These are phyloP conservation scores for Tylopilus sp. DNA, from an alignment of 768 basidiomycete species.

Conservation along the genomic window DNA sequence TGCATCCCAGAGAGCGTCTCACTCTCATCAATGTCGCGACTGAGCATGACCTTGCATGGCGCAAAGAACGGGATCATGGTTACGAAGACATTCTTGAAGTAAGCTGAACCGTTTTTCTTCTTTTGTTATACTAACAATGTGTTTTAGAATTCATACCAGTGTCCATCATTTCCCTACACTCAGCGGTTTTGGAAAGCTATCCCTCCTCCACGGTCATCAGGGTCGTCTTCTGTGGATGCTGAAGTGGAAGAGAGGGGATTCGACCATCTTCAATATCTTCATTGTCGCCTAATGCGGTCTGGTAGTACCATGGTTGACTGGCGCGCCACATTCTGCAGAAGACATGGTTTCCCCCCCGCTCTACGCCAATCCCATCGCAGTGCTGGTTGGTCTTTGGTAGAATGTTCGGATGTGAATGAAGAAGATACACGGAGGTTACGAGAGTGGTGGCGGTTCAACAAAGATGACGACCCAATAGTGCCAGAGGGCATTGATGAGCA, in stretches of 20 bases:
- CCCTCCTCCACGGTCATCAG: slow-evolving; percentile 35
- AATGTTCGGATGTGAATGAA: slow-evolving; percentile 24
- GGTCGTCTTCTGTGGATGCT: slow-evolving; percentile 27
- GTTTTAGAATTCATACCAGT: slow-evolving; percentile 67
- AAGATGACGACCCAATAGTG: slow-evolving; percentile 54
- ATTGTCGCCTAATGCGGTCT: slow-evolving; percentile 78
- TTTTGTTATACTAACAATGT: slow-evolving; percentile 1
- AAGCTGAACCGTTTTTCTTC: slow-evolving; percentile 16
- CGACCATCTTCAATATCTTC: slow-evolving; percentile 39
- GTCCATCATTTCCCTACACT: slow-evolving; percentile 51
- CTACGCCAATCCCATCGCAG: slow-evolving; percentile 3
- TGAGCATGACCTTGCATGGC: slow-evolving; percentile 59
- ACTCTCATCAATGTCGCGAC: slow-evolving; percentile 48
- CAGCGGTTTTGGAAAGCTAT: slow-evolving; percentile 68
- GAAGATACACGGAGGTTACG: slow-evolving; percentile 43
- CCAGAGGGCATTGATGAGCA: slow-evolving; percentile 65
- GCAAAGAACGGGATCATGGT: slow-evolving; percentile 70
- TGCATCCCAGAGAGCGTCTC: slow-evolving; percentile 66
- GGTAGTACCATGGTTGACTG: slow-evolving; percentile 79
- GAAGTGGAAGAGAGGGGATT: slow-evolving; percentile 20
- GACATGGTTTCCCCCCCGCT: slow-evolving; percentile 19
- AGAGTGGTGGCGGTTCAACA: slow-evolving; percentile 69
- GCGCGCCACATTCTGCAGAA: slow-evolving; percentile 36
- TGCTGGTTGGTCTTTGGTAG: slow-evolving; percentile 28
- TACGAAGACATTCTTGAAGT: slow-evolving; percentile 92